Percentiles rank a stretch among this genome's conserved stretches.
Evolutionary conservation across 2,329 filamentous ascomycete species (phyloP).

Genomic region (Rhynchosporium graminicola): DNA sequence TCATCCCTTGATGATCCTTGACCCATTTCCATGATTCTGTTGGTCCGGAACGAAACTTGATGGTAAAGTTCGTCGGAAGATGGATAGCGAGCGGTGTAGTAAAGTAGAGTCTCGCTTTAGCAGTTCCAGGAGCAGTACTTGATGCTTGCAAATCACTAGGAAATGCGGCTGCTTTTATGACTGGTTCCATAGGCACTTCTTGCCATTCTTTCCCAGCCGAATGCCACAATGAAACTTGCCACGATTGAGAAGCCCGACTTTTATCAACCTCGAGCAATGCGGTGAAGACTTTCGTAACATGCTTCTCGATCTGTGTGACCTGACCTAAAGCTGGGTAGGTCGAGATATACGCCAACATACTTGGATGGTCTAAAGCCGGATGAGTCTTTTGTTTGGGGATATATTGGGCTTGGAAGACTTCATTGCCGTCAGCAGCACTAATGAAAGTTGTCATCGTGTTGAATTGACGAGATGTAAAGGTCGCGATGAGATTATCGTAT

Average conservation of each 20-base stretch:
- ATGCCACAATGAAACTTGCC: conserved; percentile 78
- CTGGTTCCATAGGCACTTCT: conserved; percentile 50
- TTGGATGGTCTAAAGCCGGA: conserved; percentile 44
- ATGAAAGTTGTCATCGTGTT: conserved; percentile 28
- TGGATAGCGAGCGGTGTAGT: conserved; percentile 50
- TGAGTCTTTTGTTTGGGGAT: conserved; percentile 39
- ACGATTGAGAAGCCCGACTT: conserved; percentile 55
- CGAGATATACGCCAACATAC: conserved; percentile 54
- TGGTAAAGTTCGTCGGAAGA: conserved; percentile 62
- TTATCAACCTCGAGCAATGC: conserved; percentile 68
- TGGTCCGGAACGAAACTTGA: conserved; percentile 62
- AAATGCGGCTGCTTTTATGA: conserved; percentile 26
- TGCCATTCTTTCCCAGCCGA: conserved; percentile 55
- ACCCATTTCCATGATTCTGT: conserved; percentile 69
- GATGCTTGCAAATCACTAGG: conserved; percentile 55
- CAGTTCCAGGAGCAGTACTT: conserved; percentile 32
- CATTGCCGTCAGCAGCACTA: conserved; percentile 38
- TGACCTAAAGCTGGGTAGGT: conserved; percentile 76
- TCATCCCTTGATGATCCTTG: conserved; percentile 61
- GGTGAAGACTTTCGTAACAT: conserved; percentile 57
- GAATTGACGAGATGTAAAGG: conserved; percentile 14
- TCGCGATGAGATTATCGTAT: background rate
- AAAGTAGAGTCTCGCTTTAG: conserved; percentile 54
- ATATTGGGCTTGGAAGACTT: conserved; percentile 39
- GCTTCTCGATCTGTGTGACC: conserved; percentile 59